Base-by-base conservation (phyloP, 306 rosid genomes). In the Rubus parviflorus region DNA sequence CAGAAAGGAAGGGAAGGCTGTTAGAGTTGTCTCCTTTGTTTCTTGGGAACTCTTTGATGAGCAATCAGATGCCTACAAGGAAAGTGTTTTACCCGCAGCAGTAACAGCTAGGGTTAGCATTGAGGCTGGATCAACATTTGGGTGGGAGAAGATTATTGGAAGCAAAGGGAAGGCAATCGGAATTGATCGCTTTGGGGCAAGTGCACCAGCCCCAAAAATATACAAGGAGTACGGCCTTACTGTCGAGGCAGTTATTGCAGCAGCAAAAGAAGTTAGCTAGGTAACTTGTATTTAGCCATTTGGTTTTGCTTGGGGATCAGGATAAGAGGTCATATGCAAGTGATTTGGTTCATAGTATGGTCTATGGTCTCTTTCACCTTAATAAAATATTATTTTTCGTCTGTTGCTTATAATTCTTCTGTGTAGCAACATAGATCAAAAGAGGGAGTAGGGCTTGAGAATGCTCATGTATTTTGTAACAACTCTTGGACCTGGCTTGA, bases 91-190 rank as follows among this genome's bases (percentile, higher is more conserved):
- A 52, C 99, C 99, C 2, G 82, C 85, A 6, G 88, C 91, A 12
- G 98, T 96, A 70, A 61, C 97, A n/a, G 97, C 98, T 56, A 83
- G 99, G 82, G 99, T 96, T 54, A 96, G 99, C 91, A 93, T 96
- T 63, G 99, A 96, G 83, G 99, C 99, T 13, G 99, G 90, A 67
- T 61, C 97, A 57, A 92, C 99, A 30, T 96, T 96, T n/a, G 99
- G 99, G 64, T 96, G 99, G 99, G 80, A 83, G 71, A 92, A 89
- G 83, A 86, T 91, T 81, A 10, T 92, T 57, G 99, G 99, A 85
- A 51, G 80, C 84, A 88, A 92, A 78, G 99, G 99, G 46, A 91
- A 84, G 88, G 89, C 98, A 0, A 92, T 96, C 5, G 99, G 99
- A 16, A 92, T 96, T 12, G 96, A 96, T 78, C 93, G 84, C 7